Percentiles rank a stretch among this genome's conserved stretches.
phyloP scores from a whole-genome alignment of 805 yeast species.

The Isabelozyma pseudorhagii region DNA sequence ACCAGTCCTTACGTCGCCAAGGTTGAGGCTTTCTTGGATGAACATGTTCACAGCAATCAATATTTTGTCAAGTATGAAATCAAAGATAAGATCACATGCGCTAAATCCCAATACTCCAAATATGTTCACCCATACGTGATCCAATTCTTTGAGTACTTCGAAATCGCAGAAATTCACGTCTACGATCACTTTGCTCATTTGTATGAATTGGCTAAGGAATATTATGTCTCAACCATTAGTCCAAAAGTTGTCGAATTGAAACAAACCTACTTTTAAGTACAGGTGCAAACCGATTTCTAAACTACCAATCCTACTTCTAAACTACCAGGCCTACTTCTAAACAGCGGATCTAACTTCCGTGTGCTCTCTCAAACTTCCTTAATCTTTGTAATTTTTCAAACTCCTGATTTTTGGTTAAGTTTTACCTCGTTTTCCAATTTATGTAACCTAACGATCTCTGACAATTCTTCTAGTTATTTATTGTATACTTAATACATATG shows the following conservation, averaged over 20 bases:
- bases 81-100: constrained; percentile 20
- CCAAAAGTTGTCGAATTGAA: constrained; percentile 9
- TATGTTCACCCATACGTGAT: constrained; percentile 29
- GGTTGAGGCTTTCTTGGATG: constrained; percentile 28
- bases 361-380: background rate
- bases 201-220: constrained; percentile 15
- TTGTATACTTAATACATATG: background rate
- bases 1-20: constrained; percentile 28
- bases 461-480: background rate
- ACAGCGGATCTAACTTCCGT: background rate
- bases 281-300: constrained; percentile 9
- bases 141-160: constrained; percentile 31
- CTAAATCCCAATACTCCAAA: constrained; percentile 17
- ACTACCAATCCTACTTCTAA: too few relatives aligned
- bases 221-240: constrained; percentile 19
- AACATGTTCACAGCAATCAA: constrained; percentile 35
- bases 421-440: background rate
- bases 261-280: constrained; percentile 17
- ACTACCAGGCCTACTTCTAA: too few relatives aligned
- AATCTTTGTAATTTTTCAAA: too few relatives aligned
- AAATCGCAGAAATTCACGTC: constrained; percentile 29
- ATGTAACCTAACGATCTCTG: background rate
- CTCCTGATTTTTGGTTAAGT: too few relatives aligned
- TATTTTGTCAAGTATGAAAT: constrained; percentile 31
- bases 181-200: constrained; percentile 19